Conservation (phyloP, 202 grass and related monocot species). For the Zizania palustris region DNA sequence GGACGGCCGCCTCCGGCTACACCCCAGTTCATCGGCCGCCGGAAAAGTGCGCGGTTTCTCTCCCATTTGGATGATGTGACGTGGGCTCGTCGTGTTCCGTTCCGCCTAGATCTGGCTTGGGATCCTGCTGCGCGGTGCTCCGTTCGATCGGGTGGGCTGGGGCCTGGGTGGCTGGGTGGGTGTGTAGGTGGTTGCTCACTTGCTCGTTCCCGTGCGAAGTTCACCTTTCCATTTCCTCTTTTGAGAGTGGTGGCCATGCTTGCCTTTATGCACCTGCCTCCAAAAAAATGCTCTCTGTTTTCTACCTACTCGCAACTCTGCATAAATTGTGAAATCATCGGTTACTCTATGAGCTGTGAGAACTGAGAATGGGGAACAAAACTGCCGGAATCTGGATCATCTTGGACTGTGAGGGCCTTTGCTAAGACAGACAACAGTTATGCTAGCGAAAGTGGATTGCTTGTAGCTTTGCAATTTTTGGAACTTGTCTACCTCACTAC, state of each 20-base stretch:
- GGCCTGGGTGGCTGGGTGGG: too few species aligned
- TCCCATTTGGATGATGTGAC: conserved; percentile 19
- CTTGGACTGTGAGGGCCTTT: too few species aligned
- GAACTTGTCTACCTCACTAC: not conserved
- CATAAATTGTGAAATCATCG: not conserved
- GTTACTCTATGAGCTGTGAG: not conserved
- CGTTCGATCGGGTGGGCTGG: not conserved
- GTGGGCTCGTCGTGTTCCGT: not conserved
- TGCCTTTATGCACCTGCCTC: not conserved
- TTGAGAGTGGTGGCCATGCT: not conserved
- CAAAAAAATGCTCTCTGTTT: not conserved
- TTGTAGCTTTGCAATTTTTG: not conserved
- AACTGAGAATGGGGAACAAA: not conserved
- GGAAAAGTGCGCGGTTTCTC: conserved; percentile 22
- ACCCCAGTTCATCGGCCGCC: conserved; percentile 47
- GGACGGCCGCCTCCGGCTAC: conserved; percentile 34
- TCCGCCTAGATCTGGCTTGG: conserved; percentile 32
- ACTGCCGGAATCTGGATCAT: too few species aligned
- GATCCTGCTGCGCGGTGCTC: conserved; percentile 2
- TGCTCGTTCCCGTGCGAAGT: not conserved
- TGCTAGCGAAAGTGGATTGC: not conserved
- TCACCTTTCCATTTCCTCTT: not conserved
- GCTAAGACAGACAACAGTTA: not conserved
- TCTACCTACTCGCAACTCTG: not conserved
- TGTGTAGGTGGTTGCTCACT: not conserved